Base-by-base conservation (phyloP, 2,329 filamentous ascomycete genomes). In the Fusarium citri region DNA sequence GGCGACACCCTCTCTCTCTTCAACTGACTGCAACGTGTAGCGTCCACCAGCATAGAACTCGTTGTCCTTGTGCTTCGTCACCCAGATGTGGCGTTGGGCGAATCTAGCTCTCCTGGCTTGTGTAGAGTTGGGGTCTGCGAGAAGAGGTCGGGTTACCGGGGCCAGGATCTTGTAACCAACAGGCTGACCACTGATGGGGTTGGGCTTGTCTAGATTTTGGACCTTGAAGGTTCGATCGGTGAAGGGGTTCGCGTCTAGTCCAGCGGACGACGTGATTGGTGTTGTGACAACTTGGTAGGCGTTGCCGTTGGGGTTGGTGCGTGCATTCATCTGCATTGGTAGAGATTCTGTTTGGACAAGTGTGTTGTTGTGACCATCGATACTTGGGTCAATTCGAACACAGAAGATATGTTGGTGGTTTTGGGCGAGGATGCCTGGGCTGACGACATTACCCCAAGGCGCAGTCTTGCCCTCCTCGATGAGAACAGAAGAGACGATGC, bases 331-430 rank as follows among this genome's bases (percentile, higher is more conserved):
- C 0, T 83, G 83, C 67, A 89, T 79, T 0, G 82, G 74, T 6
- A 79, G 66, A 16, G 78, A 78, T 28, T 84, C 81, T 28, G 82
- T 79, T 14, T 81, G 76, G 0, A 82, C 76, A 2, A 90, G 78
- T 0, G 87, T 87, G 74, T 91, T 91, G 1, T 79, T 77, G 63
- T 85, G 80, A 3, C 89, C 88, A 71, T 91, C 89, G 42, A 91
- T 84, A 14, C 87, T 87, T 0, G 90, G 89, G 70, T 93, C 90
- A 51, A 92, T 86, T 2, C 90, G 84, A 45, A 89, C 78, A 26
- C 83, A 85, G 75, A 93, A 92, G 46, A 92, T 83, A 78, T 93
- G 91, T 76, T 93, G 91, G 69, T 93, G 90, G 76, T 91, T 89
- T 66, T 89, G 88, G 0, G 90, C 91, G 3, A 92, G 79, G 0